phyloP scores from a whole-genome alignment of 805 yeast species.

The Sugiyamaella boreocaroliniensis region DNA sequence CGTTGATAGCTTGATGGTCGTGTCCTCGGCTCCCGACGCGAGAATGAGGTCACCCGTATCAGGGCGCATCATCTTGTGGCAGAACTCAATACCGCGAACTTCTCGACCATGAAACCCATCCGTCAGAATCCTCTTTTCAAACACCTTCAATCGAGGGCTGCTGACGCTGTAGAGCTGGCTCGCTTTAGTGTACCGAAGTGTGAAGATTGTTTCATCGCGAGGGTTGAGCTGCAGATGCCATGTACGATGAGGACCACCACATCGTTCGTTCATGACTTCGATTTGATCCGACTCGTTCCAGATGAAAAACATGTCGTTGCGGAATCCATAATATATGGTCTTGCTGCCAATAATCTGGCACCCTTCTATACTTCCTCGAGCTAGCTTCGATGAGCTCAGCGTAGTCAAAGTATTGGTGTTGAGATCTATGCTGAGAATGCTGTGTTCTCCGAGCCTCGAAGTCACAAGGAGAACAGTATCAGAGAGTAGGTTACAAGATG shows the following conservation, averaged over 20 bases:
- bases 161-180: conserved; percentile 36
- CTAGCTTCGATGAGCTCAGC: conserved; percentile 46
- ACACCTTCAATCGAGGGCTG: conserved; percentile 15
- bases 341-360: conserved; percentile 32
- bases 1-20: conserved; percentile 58
- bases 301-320: conserved; percentile 66
- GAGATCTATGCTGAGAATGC: conserved; percentile 8
- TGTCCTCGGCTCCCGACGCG: conserved; percentile 85
- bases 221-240: conserved; percentile 49
- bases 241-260: conserved; percentile 89
- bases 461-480: conserved; percentile 15
- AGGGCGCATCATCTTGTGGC: conserved; percentile 25
- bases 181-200: conserved; percentile 55
- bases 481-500: conserved; percentile 14
- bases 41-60: conserved; percentile 33
- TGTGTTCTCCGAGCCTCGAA: conserved; percentile 24
- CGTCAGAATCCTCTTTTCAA: conserved; percentile 29
- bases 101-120: conserved; percentile 90
- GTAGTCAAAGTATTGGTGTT: not conserved
- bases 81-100: conserved; percentile 65
- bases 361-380: conserved; percentile 80
- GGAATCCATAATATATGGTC: conserved; percentile 68
- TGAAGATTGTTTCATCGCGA: conserved; percentile 28
- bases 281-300: conserved; percentile 75
- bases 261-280: conserved; percentile 61